Evolutionary conservation across 306 rosid genomes (phyloP), one percentile per base, ranked within the genome.

Genomic region (Quercus ilex): DNA sequence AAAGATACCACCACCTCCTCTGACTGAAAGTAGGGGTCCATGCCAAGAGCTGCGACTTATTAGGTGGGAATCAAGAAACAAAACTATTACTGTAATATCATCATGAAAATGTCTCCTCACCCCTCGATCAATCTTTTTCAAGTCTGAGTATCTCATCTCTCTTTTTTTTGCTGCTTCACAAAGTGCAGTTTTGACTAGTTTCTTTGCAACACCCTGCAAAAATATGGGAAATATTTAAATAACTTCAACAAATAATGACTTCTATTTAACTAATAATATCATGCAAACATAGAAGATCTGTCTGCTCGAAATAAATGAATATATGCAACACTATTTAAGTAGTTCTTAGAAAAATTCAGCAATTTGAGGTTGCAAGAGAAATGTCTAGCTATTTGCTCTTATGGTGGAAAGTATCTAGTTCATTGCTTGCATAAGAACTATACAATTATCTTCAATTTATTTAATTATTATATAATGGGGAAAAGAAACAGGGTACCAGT

Each of bases 81-180:
- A 72, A 51, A 96, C 98, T 49, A 92, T 85, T 23, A 93, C 99
- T 3, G 99, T 91, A 31, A 96, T 96, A 78, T 96, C 99, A 15
- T 96, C 99, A 15, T 96, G 99, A 83, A 96, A 96, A 79, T 93
- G 99, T 82, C 99, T 91, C 81, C 99, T 85, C 86, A 96, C 97
- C 73, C 99, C 99, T 28, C 96, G 69, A 4, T 93, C 98, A 5
- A 96, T 96, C 94, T 89, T 96, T 69, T 90, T 85, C 89, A 96
- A 79, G 83, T 96, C 99, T 8, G 96, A 88, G 81, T 89, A 93
- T 86, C 99, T 91, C 98, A 93, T 96, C 83, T 96, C 99, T 86
- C 99, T 90, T 63, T 93, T 96, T 87, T 90, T 96, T 0, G 99
- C 98, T 6, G 98, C 99, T 84, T 87, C 98, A 30, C 79, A 81